Conservation (phyloP, 2,329 filamentous ascomycete genomes). For the Aspergillus luchuensis region DNA sequence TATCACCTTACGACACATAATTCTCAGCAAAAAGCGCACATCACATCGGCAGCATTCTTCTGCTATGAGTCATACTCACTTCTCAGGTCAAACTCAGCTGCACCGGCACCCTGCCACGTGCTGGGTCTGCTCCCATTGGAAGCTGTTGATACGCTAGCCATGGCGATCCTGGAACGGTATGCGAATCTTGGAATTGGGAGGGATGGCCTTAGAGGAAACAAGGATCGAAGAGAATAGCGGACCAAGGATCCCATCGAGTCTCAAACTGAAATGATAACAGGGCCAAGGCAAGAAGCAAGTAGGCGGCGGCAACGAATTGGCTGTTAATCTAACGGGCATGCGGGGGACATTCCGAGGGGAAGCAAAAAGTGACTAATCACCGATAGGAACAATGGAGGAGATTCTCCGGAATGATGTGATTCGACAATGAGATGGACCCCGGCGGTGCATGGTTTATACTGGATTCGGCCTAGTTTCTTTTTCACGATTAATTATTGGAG, state of each 20-base stretch:
- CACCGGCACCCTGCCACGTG: slow-evolving; percentile 49
- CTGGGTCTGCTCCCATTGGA: slow-evolving; percentile 25
- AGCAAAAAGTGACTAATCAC: neutral
- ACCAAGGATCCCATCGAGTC: slow-evolving; percentile 17
- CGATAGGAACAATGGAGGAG: neutral
- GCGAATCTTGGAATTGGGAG: slow-evolving; percentile 12
- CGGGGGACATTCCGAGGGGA: neutral
- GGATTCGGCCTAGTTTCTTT: too few relatives aligned
- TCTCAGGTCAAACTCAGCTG: slow-evolving; percentile 60
- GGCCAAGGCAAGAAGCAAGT: neutral
- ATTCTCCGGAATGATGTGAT: neutral
- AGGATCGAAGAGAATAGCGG: slow-evolving; percentile 15
- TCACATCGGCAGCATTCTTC: neutral
- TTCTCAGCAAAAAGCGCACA: slow-evolving; percentile 4
- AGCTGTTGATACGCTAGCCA: slow-evolving; percentile 25
- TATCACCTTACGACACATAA: slow-evolving; percentile 55
- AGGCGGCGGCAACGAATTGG: neutral
- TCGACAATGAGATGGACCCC: too few relatives aligned
- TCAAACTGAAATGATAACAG: neutral
- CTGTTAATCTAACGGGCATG: neutral
- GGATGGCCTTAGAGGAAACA: slow-evolving; percentile 5
- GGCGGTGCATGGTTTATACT: too few relatives aligned
- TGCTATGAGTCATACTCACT: slow-evolving; percentile 37
- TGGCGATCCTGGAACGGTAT: slow-evolving; percentile 18
- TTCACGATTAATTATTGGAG: too few relatives aligned